phyloP scores from a whole-genome alignment of 768 basidiomycete genomes.

The Pulveroboletus sp. region DNA sequence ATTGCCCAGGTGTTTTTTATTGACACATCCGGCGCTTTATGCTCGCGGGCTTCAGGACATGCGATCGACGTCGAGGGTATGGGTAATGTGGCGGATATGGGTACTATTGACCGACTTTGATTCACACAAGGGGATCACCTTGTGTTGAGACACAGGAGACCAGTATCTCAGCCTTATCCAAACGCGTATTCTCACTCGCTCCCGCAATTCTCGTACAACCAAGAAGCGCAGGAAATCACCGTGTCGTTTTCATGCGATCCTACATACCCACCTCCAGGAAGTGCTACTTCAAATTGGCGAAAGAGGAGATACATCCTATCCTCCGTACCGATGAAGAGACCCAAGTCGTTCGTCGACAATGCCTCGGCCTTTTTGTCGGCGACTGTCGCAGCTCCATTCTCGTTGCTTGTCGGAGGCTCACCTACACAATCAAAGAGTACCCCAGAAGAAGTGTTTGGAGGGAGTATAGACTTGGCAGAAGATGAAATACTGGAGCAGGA shows the following conservation, averaged over 20 bases:
- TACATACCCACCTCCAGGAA: conserved; percentile 43
- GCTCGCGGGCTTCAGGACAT: conserved; percentile 75
- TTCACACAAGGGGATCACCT: conserved; percentile 49
- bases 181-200: conserved; percentile 73
- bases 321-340: conserved; percentile 63
- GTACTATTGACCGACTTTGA: conserved; percentile 5
- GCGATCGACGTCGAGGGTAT: conserved; percentile 76
- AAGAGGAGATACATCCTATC: conserved; percentile 57
- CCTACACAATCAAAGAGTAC: conserved; percentile 38
- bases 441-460: conserved; percentile 63
- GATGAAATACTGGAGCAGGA: conserved; percentile 79
- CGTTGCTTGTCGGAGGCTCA: conserved; percentile 42
- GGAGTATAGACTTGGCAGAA: conserved; percentile 67
- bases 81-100: conserved; percentile 4
- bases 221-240: conserved; percentile 51
- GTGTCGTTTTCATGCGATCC: conserved; percentile 63
- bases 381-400: conserved; percentile 55
- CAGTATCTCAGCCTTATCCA: conserved; percentile 71
- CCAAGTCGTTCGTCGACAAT: conserved; percentile 64
- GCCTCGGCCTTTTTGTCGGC: conserved; percentile 63
- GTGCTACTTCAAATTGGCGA: conserved; percentile 46
- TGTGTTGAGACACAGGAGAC: conserved; percentile 73
- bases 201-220: conserved; percentile 61
- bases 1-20: conserved; percentile 73
- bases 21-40: conserved; percentile 70